These are phyloP conservation scores for Cytospora paraplurivora DNA, from an alignment of 2,329 filamentous ascomycete species.

Conservation along the genomic window DNA sequence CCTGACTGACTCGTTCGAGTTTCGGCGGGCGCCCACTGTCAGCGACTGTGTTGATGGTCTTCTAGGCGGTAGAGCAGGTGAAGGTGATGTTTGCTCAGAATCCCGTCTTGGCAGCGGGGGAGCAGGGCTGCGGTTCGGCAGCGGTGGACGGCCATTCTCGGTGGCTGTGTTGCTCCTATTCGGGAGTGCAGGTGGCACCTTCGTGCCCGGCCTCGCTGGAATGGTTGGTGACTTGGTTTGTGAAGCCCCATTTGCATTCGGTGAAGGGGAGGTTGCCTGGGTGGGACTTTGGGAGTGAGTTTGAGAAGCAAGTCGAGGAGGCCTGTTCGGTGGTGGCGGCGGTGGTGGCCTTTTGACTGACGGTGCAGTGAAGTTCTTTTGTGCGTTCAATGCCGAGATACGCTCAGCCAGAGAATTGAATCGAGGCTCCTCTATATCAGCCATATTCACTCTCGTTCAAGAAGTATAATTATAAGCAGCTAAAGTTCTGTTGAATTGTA, in stretches of 20 bases:
- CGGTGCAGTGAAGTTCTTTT: slow-evolving; percentile 58
- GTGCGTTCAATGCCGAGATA: slow-evolving; percentile 64
- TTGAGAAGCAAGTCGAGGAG: slow-evolving; percentile 43
- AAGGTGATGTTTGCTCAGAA: slow-evolving; percentile 47
- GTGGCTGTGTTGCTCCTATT: slow-evolving; percentile 39
- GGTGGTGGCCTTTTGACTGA: slow-evolving; percentile 46
- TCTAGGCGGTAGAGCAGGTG: slow-evolving; percentile 55
- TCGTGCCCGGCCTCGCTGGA: slow-evolving; percentile 42
- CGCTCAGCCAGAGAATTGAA: slow-evolving; percentile 63
- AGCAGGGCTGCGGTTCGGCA: slow-evolving; percentile 36
- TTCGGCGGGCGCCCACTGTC: slow-evolving; percentile 46
- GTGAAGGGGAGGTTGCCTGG: slow-evolving; percentile 30
- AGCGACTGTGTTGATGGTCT: slow-evolving; percentile 49
- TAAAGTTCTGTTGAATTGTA: slow-evolving; percentile 1
- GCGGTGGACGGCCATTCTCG: slow-evolving; percentile 29
- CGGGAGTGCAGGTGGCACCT: slow-evolving; percentile 43
- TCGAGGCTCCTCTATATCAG: slow-evolving; percentile 62
- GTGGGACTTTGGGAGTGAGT: slow-evolving; percentile 35
- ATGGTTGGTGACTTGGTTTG: slow-evolving; percentile 40
- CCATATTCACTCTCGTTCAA: slow-evolving; percentile 45
- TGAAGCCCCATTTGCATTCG: slow-evolving; percentile 27
- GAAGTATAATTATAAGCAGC: slow-evolving; percentile 8
- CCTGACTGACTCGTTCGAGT: slow-evolving; percentile 60
- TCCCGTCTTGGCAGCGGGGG: slow-evolving; percentile 44
- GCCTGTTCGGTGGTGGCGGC: slow-evolving; percentile 49